Percentiles rank a stretch among this genome's conserved stretches.
These are phyloP conservation scores for Mycena olivaceomarginata DNA, from an alignment of 768 basidiomycete genomes.

Conservation along the genomic window DNA sequence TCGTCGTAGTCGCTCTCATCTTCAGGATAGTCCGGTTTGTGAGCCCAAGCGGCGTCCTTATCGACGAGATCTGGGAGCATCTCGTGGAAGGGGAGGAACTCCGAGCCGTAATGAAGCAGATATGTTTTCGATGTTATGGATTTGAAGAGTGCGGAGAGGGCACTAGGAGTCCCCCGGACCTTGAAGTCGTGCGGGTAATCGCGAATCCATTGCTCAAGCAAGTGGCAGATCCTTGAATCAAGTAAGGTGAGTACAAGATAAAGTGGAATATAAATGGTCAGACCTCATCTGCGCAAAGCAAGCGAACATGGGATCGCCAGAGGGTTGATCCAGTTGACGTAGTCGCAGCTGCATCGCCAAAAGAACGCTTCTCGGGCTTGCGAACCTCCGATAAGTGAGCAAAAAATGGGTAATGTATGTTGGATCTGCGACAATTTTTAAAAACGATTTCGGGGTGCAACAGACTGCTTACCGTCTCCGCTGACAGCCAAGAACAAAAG, in stretches of 20 bases:
- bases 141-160: conserved; percentile 84
- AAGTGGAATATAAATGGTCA: conserved; percentile 37
- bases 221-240: conserved; percentile 80
- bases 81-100: conserved; percentile 89
- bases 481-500: conserved; percentile 89
- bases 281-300: conserved; percentile 94
- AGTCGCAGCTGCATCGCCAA: conserved; percentile 93
- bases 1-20: conserved; percentile 77
- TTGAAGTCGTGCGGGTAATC: conserved; percentile 89
- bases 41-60: conserved; percentile 84
- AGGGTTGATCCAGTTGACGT: conserved; percentile 82
- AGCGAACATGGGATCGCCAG: conserved; percentile 89
- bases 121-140: conserved; percentile 88
- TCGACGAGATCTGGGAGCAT: conserved; percentile 78
- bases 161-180: conserved; percentile 82
- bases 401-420: conserved; percentile 88
- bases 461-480: conserved; percentile 78
- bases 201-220: conserved; percentile 86
- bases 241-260: conserved; percentile 19
- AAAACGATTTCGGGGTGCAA: conserved; percentile 10
- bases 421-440: conserved; percentile 70
- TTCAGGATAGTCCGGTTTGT: conserved; percentile 74
- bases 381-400: conserved; percentile 89
- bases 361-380: conserved; percentile 86
- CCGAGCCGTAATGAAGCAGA: conserved; percentile 89